Evolutionary conservation across 2,329 filamentous ascomycete genomes (phyloP).

Genomic region (Fonsecaea pugnacius): DNA sequence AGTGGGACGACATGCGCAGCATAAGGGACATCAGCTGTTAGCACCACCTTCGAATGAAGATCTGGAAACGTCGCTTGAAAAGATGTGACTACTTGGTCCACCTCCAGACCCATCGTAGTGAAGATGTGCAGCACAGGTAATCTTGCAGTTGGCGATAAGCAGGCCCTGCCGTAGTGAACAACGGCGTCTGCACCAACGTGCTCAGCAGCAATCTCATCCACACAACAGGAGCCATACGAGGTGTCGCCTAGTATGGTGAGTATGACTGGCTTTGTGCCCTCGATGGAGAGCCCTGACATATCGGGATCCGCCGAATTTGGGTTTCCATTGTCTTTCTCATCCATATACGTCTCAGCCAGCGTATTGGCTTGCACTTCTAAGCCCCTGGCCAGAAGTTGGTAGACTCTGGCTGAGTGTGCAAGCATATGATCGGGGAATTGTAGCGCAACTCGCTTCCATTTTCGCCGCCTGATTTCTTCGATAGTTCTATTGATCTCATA

Average conservation of each 20-base stretch:
- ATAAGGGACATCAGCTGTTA: conserved; percentile 91
- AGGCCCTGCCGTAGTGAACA: conserved; percentile 91
- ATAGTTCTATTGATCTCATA: conserved; percentile 88
- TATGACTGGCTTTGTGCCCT: conserved; percentile 41
- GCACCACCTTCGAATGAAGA: conserved; percentile 66
- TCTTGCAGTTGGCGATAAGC: conserved; percentile 84
- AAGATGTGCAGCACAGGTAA: conserved; percentile 91
- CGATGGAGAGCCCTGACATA: conserved; percentile 17
- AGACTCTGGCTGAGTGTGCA: conserved; percentile 79
- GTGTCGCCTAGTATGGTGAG: conserved; percentile 92
- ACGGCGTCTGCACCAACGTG: conserved; percentile 89
- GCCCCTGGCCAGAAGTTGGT: conserved; percentile 64
- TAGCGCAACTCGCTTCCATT: conserved; percentile 79
- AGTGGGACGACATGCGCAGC: conserved; percentile 71
- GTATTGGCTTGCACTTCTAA: conserved; percentile 43
- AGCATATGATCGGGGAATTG: conserved; percentile 97
- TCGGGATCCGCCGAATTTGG: not conserved
- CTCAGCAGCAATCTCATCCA: conserved; percentile 95
- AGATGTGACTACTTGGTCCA: conserved; percentile 60
- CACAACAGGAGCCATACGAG: conserved; percentile 95
- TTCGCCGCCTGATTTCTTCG: conserved; percentile 70
- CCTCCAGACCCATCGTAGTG: conserved; percentile 71
- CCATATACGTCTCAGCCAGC: conserved; percentile 5
- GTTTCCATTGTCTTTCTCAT: not conserved
- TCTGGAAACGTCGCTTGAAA: conserved; percentile 73